Conservation (phyloP, 1,139 yeast species). For the Geotrichum bryndzae region DNA sequence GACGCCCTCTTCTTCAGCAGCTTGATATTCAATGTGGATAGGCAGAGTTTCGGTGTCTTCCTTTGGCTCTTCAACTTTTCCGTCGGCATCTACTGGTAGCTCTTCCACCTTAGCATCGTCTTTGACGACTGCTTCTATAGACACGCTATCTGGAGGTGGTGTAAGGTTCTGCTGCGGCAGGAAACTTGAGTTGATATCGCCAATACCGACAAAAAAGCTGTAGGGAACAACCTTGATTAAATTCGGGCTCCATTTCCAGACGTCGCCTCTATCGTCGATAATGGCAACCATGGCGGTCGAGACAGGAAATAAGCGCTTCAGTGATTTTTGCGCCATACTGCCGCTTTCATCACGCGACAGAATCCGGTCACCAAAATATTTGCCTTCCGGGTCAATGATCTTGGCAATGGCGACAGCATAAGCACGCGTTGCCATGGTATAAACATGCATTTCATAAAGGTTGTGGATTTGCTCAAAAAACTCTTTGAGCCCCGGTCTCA, state of each 20-base stretch:
- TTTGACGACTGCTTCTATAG: neutral
- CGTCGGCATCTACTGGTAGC: slow-evolving; percentile 1
- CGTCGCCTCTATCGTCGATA: slow-evolving; percentile 97
- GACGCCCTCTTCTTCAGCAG: slow-evolving; percentile 12
- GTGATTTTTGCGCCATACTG: slow-evolving; percentile 78
- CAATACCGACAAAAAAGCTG: slow-evolving; percentile 93
- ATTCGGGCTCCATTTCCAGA: slow-evolving; percentile 96
- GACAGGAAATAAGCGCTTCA: slow-evolving; percentile 86
- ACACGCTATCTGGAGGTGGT: slow-evolving; percentile 17
- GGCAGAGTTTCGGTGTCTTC: slow-evolving; percentile 16
- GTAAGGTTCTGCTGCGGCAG: slow-evolving; percentile 63
- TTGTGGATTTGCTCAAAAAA: slow-evolving; percentile 61
- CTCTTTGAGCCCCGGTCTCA: slow-evolving; percentile 77
- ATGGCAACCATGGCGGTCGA: slow-evolving; percentile 95
- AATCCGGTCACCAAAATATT: slow-evolving; percentile 83
- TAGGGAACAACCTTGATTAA: slow-evolving; percentile 89
- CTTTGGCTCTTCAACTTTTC: slow-evolving; percentile 17
- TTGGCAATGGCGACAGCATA: slow-evolving; percentile 88
- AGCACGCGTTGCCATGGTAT: slow-evolving; percentile 97
- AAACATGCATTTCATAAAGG: slow-evolving; percentile 83
- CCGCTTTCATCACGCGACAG: slow-evolving; percentile 94
- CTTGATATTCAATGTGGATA: neutral
- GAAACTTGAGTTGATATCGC: slow-evolving; percentile 92
- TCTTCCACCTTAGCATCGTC: slow-evolving; percentile 13
- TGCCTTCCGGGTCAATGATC: slow-evolving; percentile 85